A percentile compares a stretch with the other conserved stretches of the same genome.
Conservation (phyloP, 805 yeast genomes). For the Yueomyces sinensis region DNA sequence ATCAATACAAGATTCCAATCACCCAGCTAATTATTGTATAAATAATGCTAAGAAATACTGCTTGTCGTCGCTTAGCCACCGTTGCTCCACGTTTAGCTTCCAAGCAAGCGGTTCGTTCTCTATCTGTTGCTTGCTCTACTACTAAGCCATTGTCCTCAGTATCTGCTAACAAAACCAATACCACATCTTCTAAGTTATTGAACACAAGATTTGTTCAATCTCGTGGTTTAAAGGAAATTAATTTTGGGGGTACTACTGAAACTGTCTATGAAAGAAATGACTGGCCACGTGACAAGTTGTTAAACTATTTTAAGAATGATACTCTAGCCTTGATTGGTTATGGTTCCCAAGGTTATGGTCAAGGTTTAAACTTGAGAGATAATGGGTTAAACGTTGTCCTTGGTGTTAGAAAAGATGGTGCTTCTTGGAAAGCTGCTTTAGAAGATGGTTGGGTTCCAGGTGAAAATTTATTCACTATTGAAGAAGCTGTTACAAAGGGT, state of each 20-base stretch:
- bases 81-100: conserved; percentile 45
- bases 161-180: background rate
- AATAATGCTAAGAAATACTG: conserved; percentile 28
- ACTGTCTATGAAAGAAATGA: conserved; percentile 96
- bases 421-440: conserved; percentile 98
- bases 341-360: conserved; percentile 99
- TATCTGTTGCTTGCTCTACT: background rate
- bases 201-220: conserved; percentile 6
- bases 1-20: no score
- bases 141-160: background rate
- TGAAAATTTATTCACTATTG: conserved; percentile 88
- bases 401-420: conserved; percentile 98
- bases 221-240: conserved; percentile 93
- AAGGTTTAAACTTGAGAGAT: conserved; percentile 98
- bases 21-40: no score
- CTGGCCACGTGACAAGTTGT: conserved; percentile 97
- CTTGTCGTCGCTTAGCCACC: conserved; percentile 25
- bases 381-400: conserved; percentile 94
- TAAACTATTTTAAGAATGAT: conserved; percentile 94
- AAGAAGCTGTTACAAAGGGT: conserved; percentile 87
- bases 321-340: conserved; percentile 96
- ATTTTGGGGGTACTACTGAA: conserved; percentile 93
- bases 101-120: conserved; percentile 27
- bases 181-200: background rate
- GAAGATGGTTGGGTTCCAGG: conserved; percentile 99